Evolutionary conservation across 106 monocot species (phyloP).

Genomic region (Posidonia australis): DNA sequence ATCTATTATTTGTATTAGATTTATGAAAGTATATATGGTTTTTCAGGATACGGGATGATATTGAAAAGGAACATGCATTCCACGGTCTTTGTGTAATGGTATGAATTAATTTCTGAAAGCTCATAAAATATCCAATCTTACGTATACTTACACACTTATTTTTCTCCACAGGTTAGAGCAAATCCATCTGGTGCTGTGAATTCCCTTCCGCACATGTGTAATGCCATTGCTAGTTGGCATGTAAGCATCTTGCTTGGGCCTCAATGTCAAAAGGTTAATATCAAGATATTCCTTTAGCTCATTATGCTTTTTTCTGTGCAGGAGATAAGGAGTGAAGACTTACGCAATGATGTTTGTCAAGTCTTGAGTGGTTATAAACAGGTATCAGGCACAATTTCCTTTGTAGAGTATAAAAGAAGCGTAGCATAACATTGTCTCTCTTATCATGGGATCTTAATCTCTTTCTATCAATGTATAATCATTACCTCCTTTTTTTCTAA

Average conservation of each 20-base stretch:
- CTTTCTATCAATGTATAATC: neutral
- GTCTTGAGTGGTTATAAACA: constrained; percentile 88
- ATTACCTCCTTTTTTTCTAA: neutral
- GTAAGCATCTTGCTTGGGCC: constrained; percentile 27
- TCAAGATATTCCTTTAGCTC: neutral
- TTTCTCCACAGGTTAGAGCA: constrained; percentile 46
- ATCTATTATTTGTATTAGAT: neutral
- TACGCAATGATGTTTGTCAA: constrained; percentile 69
- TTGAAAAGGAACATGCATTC: constrained; percentile 97
- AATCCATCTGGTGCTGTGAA: constrained; percentile 69
- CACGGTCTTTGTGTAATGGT: constrained; percentile 94
- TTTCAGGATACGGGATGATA: constrained; percentile 93
- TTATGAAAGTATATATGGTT: neutral
- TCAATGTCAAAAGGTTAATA: neutral
- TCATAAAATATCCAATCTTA: neutral
- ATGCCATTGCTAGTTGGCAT: constrained; percentile 93
- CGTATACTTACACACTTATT: neutral
- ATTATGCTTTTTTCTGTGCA: constrained; percentile 17
- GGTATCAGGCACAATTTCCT: constrained; percentile 23
- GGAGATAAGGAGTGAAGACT: constrained; percentile 84
- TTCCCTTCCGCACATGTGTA: constrained; percentile 57
- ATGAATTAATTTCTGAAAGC: neutral
- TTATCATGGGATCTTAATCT: neutral
- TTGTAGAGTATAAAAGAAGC: neutral
- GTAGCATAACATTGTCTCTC: neutral